A percentile compares a stretch with the other conserved stretches of the same genome.
phyloP scores from a whole-genome alignment of 73 alveolate species.

The Paraurostyla sp. region DNA sequence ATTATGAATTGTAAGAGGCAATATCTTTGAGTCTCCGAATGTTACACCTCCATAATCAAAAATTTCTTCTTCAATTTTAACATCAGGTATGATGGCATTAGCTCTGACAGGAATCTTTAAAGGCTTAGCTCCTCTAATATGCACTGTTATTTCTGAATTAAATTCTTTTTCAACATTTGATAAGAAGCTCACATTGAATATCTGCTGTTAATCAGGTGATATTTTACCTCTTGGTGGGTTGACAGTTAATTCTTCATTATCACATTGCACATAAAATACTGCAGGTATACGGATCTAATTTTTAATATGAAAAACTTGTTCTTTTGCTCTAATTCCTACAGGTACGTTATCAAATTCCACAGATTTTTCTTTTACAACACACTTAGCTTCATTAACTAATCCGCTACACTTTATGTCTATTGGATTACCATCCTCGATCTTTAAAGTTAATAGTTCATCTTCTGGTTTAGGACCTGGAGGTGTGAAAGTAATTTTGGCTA shows the following conservation, averaged over 20 bases:
- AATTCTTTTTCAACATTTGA: constrained; percentile 91
- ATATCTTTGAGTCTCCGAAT: constrained; percentile 84
- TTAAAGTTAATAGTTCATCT: constrained; percentile 87
- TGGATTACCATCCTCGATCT: constrained; percentile 90
- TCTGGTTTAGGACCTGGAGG: constrained; percentile 94
- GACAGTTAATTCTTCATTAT: constrained; percentile 79
- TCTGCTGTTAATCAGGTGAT: constrained; percentile 85
- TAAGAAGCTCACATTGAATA: constrained; percentile 87
- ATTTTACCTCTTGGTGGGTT: constrained; percentile 82
- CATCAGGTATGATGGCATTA: constrained; percentile 94
- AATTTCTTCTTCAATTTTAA: constrained; percentile 89
- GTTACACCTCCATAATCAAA: constrained; percentile 98
- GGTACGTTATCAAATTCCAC: constrained; percentile 88
- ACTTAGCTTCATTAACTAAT: constrained; percentile 90
- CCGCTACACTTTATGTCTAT: constrained; percentile 90
- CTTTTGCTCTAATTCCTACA: constrained; percentile 88
- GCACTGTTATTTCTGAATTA: constrained; percentile 90
- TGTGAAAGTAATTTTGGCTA: constrained; percentile 82
- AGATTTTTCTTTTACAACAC: constrained; percentile 78
- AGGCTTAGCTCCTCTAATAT: constrained; percentile 96
- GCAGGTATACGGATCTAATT: constrained; percentile 87
- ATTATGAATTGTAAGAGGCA: constrained; percentile 74
- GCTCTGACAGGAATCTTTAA: constrained; percentile 91
- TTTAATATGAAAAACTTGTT: constrained; percentile 81
- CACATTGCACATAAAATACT: constrained; percentile 79